Evolutionary conservation across 148 eudicot genomes (phyloP), one percentile per base, ranked within the genome.

Genomic region (Selenicereus undatus): DNA sequence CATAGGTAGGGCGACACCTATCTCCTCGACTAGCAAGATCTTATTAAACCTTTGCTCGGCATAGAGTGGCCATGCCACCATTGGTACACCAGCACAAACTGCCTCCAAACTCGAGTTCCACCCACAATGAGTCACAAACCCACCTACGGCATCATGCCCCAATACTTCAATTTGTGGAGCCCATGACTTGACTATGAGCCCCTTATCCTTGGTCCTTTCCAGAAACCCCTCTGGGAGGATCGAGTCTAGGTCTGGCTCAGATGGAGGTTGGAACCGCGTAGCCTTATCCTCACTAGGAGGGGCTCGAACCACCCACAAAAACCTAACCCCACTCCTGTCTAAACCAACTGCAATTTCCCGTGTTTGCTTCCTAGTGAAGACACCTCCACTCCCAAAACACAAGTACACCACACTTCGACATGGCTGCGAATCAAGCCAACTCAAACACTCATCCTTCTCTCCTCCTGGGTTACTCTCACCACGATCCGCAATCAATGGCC

Each of bases 81-180:
- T 85, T 3, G 89, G 86, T 56, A 80, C 85, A 0, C 85, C 85
- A 3, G 82, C 85, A 2, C 8, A 22, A 11, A 86, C 48, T 0
- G 85, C 86, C 64, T 86, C 88, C 20, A 86, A 50, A 24, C 71
- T 68, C n/a, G 88, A 86, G 83, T 87, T 87, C 89, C 89, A 86
- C 30, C 88, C 91, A n/a, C 89, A 90, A 27, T 88, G 89, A 12
- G 87, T 86, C 83, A 88, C 87, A 56, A 90, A 90, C 35, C 91
- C 91, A 2, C 92, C 92, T 4, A 90, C 83, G 8, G 92, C 79
- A 2, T 62, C 77, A 36, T 87, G 92, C 13, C 18, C 76, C 48
- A 90, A 54, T 26, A 85, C 83, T 1, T 27, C 85, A 76, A 84
- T 70, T 64, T 88, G 91, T 8, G 91, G 89, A 6, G 85, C 91